Conservation (phyloP, 768 basidiomycete species). For the Lactarius deliciosus region DNA sequence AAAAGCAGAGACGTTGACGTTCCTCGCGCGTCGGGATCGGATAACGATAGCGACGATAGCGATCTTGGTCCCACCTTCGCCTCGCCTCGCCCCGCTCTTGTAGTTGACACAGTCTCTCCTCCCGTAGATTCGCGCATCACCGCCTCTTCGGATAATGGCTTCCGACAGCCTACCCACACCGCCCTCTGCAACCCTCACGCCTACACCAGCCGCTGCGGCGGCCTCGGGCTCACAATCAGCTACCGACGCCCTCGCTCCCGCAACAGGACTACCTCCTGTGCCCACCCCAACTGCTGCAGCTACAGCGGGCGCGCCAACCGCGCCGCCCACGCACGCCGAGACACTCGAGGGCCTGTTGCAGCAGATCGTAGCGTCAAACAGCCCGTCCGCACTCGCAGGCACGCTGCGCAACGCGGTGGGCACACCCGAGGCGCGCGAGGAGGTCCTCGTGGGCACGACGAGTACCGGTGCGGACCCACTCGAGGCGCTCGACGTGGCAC, state of each 20-base stretch:
- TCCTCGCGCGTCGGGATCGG: neutral
- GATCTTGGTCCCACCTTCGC: neutral
- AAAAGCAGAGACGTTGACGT: neutral
- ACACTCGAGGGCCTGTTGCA: slow-evolving; percentile 13
- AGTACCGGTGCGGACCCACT: slow-evolving; percentile 21
- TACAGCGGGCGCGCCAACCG: neutral
- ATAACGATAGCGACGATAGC: slow-evolving; percentile 2
- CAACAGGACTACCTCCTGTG: neutral
- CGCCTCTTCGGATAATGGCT: slow-evolving; percentile 5
- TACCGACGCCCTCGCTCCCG: neutral
- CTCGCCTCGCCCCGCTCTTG: neutral
- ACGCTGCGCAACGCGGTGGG: slow-evolving; percentile 5
- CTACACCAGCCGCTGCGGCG: slow-evolving; percentile 1
- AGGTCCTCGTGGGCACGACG: slow-evolving; percentile 7
- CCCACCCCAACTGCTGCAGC: neutral
- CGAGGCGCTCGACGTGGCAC: slow-evolving; percentile 18
- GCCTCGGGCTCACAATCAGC: slow-evolving; percentile 13
- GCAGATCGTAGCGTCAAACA: slow-evolving; percentile 16
- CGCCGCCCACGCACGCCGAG: slow-evolving; percentile 16
- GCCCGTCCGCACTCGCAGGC: slow-evolving; percentile 5
- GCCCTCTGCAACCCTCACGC: slow-evolving; percentile 3
- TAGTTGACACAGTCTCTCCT: neutral
- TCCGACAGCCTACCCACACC: slow-evolving; percentile 24
- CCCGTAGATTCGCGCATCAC: neutral
- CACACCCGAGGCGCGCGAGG: slow-evolving; percentile 18